These are phyloP conservation scores for Rubroboletus pulcherrimus DNA, from an alignment of 768 basidiomycete genomes.

Conservation along the genomic window DNA sequence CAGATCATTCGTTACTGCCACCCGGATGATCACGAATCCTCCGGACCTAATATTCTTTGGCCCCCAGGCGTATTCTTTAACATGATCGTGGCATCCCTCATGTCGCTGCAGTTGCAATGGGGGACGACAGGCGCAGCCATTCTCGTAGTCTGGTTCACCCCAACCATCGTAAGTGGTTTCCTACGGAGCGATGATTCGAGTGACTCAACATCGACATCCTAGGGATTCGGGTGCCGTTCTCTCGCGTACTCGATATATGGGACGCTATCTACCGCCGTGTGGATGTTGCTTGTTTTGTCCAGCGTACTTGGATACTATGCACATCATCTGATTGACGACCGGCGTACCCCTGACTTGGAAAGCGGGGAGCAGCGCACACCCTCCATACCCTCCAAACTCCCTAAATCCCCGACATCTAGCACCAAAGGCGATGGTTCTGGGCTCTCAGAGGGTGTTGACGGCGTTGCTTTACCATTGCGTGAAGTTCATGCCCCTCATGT, in stretches of 20 bases:
- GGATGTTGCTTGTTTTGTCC: slow-evolving; percentile 30
- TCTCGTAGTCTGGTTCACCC: slow-evolving; percentile 28
- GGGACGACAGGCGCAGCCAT: slow-evolving; percentile 29
- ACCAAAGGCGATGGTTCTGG: not conserved
- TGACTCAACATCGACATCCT: not conserved
- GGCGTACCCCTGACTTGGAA: not conserved
- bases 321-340: slow-evolving; percentile 1
- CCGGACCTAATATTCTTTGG: slow-evolving; percentile 9
- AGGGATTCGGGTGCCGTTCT: slow-evolving; percentile 36
- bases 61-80: slow-evolving; percentile 23
- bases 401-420: not conserved
- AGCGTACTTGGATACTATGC: slow-evolving; percentile 25
- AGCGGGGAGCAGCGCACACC: not conserved
- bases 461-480: not conserved
- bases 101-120: slow-evolving; percentile 33
- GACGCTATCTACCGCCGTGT: slow-evolving; percentile 25
- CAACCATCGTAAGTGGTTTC: slow-evolving; percentile 23
- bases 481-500: not conserved
- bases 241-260: slow-evolving; percentile 31
- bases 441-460: not conserved
- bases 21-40: not conserved
- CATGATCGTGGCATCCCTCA: slow-evolving; percentile 29
- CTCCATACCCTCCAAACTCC: not conserved
- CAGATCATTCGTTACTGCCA: slow-evolving; percentile 23
- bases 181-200: not conserved